These are phyloP conservation scores for Hemisphaericaspora lyxosophila DNA, from an alignment of 1,139 yeast species.

Conservation along the genomic window DNA sequence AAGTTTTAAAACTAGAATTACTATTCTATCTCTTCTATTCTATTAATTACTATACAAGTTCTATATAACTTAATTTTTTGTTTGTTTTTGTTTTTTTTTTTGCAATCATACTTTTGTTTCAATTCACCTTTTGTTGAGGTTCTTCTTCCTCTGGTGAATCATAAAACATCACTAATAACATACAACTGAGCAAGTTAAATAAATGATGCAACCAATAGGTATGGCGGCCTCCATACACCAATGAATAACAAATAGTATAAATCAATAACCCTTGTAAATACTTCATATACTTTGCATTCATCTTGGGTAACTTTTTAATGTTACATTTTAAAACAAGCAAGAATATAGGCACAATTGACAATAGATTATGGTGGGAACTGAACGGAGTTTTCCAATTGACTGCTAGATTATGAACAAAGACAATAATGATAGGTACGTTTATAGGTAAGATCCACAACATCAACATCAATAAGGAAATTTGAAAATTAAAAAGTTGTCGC, in stretches of 20 bases:
- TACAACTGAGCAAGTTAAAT: slow-evolving; percentile 54
- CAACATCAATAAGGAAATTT: slow-evolving; percentile 52
- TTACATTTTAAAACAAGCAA: slow-evolving; percentile 47
- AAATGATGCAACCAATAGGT: slow-evolving; percentile 71
- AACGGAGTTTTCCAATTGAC: slow-evolving; percentile 75
- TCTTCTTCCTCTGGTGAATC: slow-evolving; percentile 4
- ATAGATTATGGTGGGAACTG: slow-evolving; percentile 70
- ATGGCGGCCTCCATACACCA: slow-evolving; percentile 67
- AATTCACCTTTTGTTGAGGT: neutral
- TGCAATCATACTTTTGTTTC: slow-evolving; percentile 1
- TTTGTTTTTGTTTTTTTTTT: neutral
- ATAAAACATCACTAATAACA: slow-evolving; percentile 21
- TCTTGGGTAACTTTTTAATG: slow-evolving; percentile 15
- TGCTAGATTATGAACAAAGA: slow-evolving; percentile 66
- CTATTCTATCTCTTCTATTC: too few relatives aligned
- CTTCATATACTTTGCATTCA: slow-evolving; percentile 18
- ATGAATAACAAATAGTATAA: slow-evolving; percentile 54
- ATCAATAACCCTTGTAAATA: slow-evolving; percentile 26
- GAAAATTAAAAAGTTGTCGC: slow-evolving; percentile 42
- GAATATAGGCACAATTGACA: slow-evolving; percentile 66
- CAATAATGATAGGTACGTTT: slow-evolving; percentile 66
- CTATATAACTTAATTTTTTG: neutral
- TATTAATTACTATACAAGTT: neutral
- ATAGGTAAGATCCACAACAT: slow-evolving; percentile 71
- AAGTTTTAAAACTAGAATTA: too few relatives aligned